Conservation (phyloP, 106 monocot species). For the Triglochin maritima region DNA sequence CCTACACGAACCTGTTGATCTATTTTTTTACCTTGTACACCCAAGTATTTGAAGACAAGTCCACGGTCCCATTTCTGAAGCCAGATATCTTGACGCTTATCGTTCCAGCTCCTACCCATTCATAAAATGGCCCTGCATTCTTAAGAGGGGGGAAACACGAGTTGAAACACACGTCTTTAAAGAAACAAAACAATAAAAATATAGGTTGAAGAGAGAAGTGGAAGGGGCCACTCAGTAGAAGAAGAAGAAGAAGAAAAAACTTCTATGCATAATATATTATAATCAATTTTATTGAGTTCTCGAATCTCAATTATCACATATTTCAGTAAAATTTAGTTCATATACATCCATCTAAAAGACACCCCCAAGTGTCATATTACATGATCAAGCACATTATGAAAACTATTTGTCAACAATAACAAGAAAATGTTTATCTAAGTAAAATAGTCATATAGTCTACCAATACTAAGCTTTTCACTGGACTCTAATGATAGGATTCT, state of each 20-base stretch:
- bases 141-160: constrained; percentile 9
- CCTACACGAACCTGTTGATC: not conserved
- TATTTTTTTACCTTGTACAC: constrained; percentile 54
- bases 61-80: constrained; percentile 52
- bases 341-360: no score
- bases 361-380: no score
- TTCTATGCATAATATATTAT: no score
- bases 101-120: constrained; percentile 91
- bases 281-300: no score
- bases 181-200: no score
- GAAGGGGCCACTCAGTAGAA: not conserved
- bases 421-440: no score
- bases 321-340: no score
- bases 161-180: no score
- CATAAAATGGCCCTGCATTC: constrained; percentile 98
- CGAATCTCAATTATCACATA: no score
- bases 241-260: no score
- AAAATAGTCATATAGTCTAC: not conserved
- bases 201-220: not conserved
- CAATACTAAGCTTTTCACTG: not conserved
- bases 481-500: not conserved
- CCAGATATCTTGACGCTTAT: constrained; percentile 74
- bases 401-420: no score
- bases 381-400: no score
- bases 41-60: constrained; percentile 71